Conservation (phyloP, 1,284 basidiomycete species). For the Psilocybe mexicana region DNA sequence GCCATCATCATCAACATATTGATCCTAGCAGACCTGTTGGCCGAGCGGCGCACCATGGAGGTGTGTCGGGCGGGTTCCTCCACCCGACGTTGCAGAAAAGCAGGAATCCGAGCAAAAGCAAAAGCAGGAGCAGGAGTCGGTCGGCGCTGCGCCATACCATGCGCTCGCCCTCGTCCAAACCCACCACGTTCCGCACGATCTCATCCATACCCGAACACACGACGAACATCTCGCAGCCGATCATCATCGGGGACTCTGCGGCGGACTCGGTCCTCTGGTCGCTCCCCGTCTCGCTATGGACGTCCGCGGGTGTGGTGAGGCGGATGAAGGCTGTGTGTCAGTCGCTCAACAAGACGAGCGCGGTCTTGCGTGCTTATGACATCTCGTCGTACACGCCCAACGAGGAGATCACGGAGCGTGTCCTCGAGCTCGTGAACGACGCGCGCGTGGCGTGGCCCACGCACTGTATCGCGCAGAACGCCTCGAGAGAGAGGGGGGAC, state of each 20-base stretch:
- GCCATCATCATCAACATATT: conserved; percentile 21
- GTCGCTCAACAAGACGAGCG: conserved; percentile 58
- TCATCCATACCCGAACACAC: conserved; percentile 4
- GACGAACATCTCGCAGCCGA: conserved; percentile 47
- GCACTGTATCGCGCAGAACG: conserved; percentile 54
- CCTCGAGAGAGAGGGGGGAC: conserved; percentile 48
- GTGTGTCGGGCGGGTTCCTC: conserved; percentile 5
- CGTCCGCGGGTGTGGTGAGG: conserved; percentile 55
- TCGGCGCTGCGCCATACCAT: conserved; percentile 23
- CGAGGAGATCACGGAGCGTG: conserved; percentile 62
- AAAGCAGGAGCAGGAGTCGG: conserved; percentile 26
- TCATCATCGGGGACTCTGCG: conserved; percentile 74
- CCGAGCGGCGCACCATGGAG: conserved; percentile 12
- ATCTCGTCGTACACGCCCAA: conserved; percentile 56
- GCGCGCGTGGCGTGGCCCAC: conserved; percentile 74
- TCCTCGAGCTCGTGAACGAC: conserved; percentile 72
- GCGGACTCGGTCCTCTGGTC: conserved; percentile 66
- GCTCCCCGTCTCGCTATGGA: conserved; percentile 59
- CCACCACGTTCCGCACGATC: conserved; percentile 16
- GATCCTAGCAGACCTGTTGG: conserved; percentile 20
- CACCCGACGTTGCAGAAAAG: conserved; percentile 3
- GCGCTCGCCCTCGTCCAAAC: conserved; percentile 23
- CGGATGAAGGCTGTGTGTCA: conserved; percentile 73
- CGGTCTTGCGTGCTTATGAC: conserved; percentile 67
- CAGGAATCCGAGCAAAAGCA: conserved; percentile 24